These are phyloP conservation scores for Backusella parvicylindrica DNA, from an alignment of 192 early-diverging fungal species.

Conservation along the genomic window DNA sequence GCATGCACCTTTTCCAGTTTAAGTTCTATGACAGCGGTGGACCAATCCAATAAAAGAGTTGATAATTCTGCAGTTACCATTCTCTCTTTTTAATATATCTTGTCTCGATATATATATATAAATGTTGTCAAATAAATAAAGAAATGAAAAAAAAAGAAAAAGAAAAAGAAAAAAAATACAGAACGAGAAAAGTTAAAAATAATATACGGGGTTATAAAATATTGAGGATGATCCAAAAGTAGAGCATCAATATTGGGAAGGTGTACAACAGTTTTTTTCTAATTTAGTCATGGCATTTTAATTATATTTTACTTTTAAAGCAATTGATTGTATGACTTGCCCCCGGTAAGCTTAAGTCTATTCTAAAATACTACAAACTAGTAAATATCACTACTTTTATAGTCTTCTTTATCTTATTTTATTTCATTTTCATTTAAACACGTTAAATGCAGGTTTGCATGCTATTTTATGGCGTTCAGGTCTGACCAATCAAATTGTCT, in stretches of 20 bases:
- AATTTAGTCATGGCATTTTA: not conserved
- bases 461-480: not conserved
- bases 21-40: not conserved
- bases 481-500: no score
- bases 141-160: conserved; percentile 10
- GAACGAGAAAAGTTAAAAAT: conserved; percentile 13
- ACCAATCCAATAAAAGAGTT: conserved; percentile 13
- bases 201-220: not conserved
- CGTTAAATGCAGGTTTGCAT: not conserved
- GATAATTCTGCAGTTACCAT: conserved; percentile 5
- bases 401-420: not conserved
- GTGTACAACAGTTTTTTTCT: not conserved
- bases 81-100: not conserved
- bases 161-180: conserved; percentile 25
- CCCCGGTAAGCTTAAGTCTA: not conserved
- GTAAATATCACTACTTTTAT: not conserved
- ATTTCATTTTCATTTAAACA: not conserved
- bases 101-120: not conserved
- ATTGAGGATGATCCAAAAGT: not conserved
- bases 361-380: not conserved
- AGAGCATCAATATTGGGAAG: not conserved
- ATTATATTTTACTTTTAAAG: conserved; percentile 1
- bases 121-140: not conserved
- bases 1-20: not conserved
- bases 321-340: not conserved